Evolutionary conservation across 73 alveolate species (phyloP).

Genomic region (Breviolum minutum): DNA sequence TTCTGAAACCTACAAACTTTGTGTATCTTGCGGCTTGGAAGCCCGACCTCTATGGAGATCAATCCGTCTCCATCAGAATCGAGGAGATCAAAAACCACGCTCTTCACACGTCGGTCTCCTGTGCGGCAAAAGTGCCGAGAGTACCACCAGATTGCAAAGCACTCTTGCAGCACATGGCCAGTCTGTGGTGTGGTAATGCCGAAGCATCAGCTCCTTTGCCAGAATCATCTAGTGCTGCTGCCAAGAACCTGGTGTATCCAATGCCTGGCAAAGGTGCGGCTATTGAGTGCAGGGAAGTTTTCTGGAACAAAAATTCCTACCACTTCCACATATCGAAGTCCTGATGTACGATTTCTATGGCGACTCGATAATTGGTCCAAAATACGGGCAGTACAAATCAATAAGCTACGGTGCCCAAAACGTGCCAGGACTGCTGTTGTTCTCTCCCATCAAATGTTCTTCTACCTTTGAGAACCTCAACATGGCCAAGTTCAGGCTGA

Average conservation of each 20-base stretch:
- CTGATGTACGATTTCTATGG: no score
- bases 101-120: conserved; percentile 63
- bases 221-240: conserved; percentile 20
- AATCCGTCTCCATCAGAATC: conserved; percentile 55
- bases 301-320: no score
- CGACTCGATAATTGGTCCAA: no score
- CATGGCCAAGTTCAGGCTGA: not conserved
- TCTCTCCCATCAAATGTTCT: conserved; percentile 13
- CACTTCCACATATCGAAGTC: no score
- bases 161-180: no score
- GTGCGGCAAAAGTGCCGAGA: not conserved
- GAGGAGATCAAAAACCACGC: conserved; percentile 7
- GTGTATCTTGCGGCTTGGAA: not conserved
- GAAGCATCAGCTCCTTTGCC: not conserved
- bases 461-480: conserved; percentile 35
- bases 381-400: not conserved
- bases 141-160: no score
- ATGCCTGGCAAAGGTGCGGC: conserved; percentile 9
- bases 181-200: not conserved
- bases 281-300: no score
- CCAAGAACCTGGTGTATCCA: conserved; percentile 26
- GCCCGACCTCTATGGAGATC: conserved; percentile 28
- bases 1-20: no score
- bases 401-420: not conserved
- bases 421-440: not conserved